These are phyloP conservation scores for Fusarium mexicanum DNA, from an alignment of 2,329 filamentous ascomycete genomes.

Conservation along the genomic window DNA sequence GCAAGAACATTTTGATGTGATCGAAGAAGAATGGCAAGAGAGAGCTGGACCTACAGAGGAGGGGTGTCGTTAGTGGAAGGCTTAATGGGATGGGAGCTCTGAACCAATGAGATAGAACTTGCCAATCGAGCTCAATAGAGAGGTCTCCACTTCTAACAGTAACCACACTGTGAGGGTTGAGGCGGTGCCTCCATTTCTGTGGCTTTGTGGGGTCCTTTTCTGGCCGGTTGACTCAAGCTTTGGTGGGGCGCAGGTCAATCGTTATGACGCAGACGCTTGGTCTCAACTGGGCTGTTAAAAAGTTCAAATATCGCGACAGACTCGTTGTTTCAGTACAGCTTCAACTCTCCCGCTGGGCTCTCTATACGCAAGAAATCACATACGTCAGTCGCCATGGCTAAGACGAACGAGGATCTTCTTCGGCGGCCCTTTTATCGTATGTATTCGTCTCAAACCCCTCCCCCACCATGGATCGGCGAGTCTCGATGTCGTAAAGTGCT, in stretches of 20 bases:
- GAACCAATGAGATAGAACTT: background rate
- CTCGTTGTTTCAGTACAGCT: background rate
- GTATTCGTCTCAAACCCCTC: conserved; percentile 10
- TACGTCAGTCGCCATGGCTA: conserved; percentile 45
- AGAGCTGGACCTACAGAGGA: background rate
- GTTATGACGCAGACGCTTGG: conserved; percentile 32
- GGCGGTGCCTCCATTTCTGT: background rate
- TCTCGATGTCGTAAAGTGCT: conserved; percentile 17
- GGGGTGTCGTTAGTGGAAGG: background rate
- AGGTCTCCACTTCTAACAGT: background rate
- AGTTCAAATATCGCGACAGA: conserved; percentile 27
- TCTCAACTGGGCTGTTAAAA: conserved; percentile 2
- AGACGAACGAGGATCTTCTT: conserved; percentile 57
- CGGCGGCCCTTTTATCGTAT: conserved; percentile 63
- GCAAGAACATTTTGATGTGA: background rate
- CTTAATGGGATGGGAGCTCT: background rate
- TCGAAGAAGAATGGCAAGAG: background rate
- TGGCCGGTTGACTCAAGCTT: conserved; percentile 37
- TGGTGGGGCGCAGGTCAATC: conserved; percentile 7
- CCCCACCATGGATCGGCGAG: conserved; percentile 17
- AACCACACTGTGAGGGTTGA: background rate
- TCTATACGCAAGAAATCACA: background rate
- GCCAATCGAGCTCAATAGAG: background rate
- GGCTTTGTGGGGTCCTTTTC: background rate
- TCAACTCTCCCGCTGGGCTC: background rate